A percentile compares a stretch with the other conserved stretches of the same genome.
phyloP scores from a whole-genome alignment of 768 basidiomycete species.

The Chalciporus piperatus region DNA sequence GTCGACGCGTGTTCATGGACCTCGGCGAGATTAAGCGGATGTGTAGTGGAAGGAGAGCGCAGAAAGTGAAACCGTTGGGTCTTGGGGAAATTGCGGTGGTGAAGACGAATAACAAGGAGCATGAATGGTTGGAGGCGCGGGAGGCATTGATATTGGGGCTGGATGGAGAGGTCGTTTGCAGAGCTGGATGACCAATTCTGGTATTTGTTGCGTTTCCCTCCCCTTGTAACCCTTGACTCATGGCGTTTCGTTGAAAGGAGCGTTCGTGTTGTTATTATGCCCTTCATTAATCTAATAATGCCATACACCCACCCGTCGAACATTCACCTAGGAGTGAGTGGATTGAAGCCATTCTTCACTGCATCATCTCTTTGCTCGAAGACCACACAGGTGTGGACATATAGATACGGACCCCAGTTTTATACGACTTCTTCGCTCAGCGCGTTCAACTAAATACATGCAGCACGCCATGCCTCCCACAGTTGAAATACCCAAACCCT shows the following conservation, averaged over 20 bases:
- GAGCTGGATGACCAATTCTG: constrained; percentile 49
- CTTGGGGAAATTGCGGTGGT: constrained; percentile 94
- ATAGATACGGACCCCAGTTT: neutral
- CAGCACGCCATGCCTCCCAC: too few relatives aligned
- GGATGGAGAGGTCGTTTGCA: constrained; percentile 84
- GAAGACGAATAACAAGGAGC: constrained; percentile 62
- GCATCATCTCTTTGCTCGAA: neutral
- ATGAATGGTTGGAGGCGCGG: constrained; percentile 89
- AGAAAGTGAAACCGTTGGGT: constrained; percentile 77
- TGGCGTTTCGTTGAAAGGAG: neutral
- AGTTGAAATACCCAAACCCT: too few relatives aligned
- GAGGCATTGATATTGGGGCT: constrained; percentile 81
- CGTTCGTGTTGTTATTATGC: neutral
- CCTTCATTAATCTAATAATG: neutral
- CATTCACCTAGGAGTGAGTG: neutral
- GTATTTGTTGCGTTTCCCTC: neutral
- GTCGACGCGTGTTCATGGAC: constrained; percentile 75
- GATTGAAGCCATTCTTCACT: neutral
- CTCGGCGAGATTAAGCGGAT: constrained; percentile 69
- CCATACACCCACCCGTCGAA: neutral
- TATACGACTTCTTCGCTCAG: neutral
- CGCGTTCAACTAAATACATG: neutral
- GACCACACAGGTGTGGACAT: neutral
- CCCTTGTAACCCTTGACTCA: constrained; percentile 1
- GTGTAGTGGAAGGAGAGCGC: constrained; percentile 78